A percentile compares a stretch with the other conserved stretches of the same genome.
Conservation (phyloP, 768 basidiomycete species). For the Tylopilus vinaceipallidus region DNA sequence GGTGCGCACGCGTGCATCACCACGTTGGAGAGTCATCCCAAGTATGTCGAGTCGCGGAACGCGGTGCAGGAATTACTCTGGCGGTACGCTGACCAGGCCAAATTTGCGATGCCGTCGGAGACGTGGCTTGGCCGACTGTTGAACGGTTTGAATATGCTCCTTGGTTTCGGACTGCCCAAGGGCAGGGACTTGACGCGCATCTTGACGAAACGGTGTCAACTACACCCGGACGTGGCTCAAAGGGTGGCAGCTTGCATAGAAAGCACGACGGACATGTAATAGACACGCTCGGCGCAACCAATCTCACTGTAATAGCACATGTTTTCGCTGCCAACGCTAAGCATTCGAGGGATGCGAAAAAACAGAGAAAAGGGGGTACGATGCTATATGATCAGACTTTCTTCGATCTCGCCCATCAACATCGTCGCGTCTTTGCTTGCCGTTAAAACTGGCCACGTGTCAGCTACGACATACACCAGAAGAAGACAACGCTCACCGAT, state of each 20-base stretch:
- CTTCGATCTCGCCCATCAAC: constrained; percentile 89
- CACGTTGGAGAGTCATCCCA: constrained; percentile 19
- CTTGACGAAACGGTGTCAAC: constrained; percentile 25
- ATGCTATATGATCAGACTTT: constrained; percentile 44
- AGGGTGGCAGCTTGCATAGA: constrained; percentile 25
- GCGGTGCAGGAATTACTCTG: constrained; percentile 21
- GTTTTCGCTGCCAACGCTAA: constrained; percentile 1
- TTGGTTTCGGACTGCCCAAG: constrained; percentile 19
- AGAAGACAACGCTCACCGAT: constrained; percentile 61
- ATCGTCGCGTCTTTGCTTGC: constrained; percentile 92
- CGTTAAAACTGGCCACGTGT: constrained; percentile 64
- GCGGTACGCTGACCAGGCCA: constrained; percentile 22
- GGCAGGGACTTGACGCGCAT: constrained; percentile 20
- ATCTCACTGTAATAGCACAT: constrained; percentile 5
- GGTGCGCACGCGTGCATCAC: constrained; percentile 31
- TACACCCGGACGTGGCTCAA: constrained; percentile 23
- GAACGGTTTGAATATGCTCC: constrained; percentile 16
- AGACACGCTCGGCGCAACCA: background rate
- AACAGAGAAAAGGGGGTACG: constrained; percentile 1
- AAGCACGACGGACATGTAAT: constrained; percentile 4
- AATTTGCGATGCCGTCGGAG: constrained; percentile 25
- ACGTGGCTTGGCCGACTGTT: constrained; percentile 20
- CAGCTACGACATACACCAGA: constrained; percentile 1
- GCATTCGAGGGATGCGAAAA: background rate
- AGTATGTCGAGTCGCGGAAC: constrained; percentile 18